These are phyloP conservation scores for Apiospora phragmitis DNA, from an alignment of 2,329 filamentous ascomycete species.

Conservation along the genomic window DNA sequence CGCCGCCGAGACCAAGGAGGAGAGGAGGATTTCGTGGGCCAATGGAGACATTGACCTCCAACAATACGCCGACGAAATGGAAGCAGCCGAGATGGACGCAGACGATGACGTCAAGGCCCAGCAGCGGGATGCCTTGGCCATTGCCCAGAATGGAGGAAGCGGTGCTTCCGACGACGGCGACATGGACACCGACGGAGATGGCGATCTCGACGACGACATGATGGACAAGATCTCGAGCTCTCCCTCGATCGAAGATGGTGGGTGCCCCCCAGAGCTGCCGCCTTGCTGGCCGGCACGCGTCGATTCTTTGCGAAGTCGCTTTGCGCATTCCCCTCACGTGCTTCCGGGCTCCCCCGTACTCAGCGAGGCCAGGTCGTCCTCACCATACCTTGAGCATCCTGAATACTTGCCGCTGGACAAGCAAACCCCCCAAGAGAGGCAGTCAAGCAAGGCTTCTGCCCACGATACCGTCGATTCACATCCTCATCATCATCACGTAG, in stretches of 20 bases:
- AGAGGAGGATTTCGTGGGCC: constrained; percentile 59
- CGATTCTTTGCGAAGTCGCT: constrained; percentile 40
- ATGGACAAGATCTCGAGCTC: constrained; percentile 99
- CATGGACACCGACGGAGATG: constrained; percentile 69
- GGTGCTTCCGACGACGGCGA: constrained; percentile 59
- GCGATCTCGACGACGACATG: constrained; percentile 84
- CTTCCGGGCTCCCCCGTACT: constrained; percentile 26
- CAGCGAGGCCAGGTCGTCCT: constrained; percentile 40
- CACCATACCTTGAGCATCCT: constrained; percentile 42
- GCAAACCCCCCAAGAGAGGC: constrained; percentile 22
- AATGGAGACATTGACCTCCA: constrained; percentile 43
- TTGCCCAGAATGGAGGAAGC: constrained; percentile 60
- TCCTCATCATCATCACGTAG: constrained; percentile 49
- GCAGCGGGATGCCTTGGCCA: constrained; percentile 58
- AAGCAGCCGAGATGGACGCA: constrained; percentile 40
- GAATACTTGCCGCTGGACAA: constrained; percentile 30
- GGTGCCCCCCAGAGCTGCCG: constrained; percentile 55
- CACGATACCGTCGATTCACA: constrained; percentile 33
- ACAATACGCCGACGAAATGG: constrained; percentile 47
- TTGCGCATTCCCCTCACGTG: constrained; percentile 26
- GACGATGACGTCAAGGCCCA: constrained; percentile 42
- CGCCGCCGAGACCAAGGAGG: constrained; percentile 74
- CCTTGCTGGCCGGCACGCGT: constrained; percentile 43
- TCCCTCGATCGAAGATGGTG: constrained; percentile 98
- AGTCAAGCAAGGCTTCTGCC: constrained; percentile 36